Evolutionary conservation across 2,329 filamentous ascomycete genomes (phyloP), one percentile per base, ranked within the genome.

Genomic region (Cucurbitaria berberidis): DNA sequence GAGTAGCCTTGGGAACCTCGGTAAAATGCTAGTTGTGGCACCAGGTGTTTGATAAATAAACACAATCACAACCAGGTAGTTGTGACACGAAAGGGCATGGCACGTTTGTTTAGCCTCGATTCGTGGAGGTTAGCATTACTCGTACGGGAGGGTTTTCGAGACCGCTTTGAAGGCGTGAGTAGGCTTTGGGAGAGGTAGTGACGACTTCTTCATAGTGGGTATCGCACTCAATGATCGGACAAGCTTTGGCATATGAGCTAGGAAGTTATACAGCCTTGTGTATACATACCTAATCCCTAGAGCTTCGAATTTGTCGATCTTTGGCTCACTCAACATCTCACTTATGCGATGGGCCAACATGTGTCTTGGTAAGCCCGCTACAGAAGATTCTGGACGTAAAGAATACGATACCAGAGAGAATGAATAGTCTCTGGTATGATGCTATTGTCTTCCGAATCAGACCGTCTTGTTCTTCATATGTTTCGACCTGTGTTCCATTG

Each of bases 41-140:
- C 45, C 26, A 40, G 15, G 26, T 22, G 18, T n/a, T 19, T 4
- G 45, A 40, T 47, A 24, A 47, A 22, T 47, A 47, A 47, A 40
- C 45, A 39, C 21, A 39, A n/a, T n/a, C n/a, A n/a, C n/a, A n/a
- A n/a, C n/a, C n/a, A n/a, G n/a, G n/a, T n/a, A n/a, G n/a, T n/a
- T n/a, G n/a, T n/a, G n/a, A n/a, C n/a, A n/a, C n/a, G n/a, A n/a
- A n/a, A n/a, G n/a, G n/a, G n/a, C n/a, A n/a, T n/a, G n/a, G n/a
- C n/a, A n/a, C n/a, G n/a, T n/a, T n/a, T n/a, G n/a, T n/a, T n/a
- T n/a, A n/a, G n/a, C n/a, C n/a, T n/a, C n/a, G n/a, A n/a, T n/a
- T n/a, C n/a, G n/a, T n/a, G n/a, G n/a, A n/a, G n/a, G n/a, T n/a
- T n/a, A n/a, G n/a, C n/a, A n/a, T n/a, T n/a, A n/a, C n/a, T n/a